These are phyloP conservation scores for Stagonosporopsis vannaccii DNA, from an alignment of 2,329 filamentous ascomycete species.

Conservation along the genomic window DNA sequence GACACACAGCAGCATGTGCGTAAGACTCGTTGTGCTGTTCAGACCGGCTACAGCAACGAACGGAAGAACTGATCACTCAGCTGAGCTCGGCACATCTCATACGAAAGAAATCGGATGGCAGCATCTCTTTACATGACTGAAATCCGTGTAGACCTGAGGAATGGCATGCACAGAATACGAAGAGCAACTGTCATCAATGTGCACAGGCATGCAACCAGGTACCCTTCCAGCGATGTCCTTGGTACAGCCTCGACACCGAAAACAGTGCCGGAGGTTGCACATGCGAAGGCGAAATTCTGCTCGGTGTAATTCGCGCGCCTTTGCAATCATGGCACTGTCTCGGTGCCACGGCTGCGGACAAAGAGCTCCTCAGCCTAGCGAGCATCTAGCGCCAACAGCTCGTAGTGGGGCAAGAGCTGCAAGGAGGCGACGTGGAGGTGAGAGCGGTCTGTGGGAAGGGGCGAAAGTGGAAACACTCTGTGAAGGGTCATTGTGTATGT, in stretches of 20 bases:
- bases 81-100: not conserved
- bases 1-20: not conserved
- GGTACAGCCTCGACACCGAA: not conserved
- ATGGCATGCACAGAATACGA: not conserved
- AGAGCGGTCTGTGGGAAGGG: not conserved
- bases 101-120: not conserved
- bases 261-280: not conserved
- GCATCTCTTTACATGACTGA: not conserved
- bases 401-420: conserved; percentile 3
- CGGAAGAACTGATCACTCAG: no score
- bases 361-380: conserved; percentile 19
- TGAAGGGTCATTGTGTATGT: not conserved
- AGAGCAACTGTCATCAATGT: not conserved
- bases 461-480: not conserved
- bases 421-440: conserved; percentile 7
- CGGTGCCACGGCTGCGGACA: conserved; percentile 10
- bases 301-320: not conserved
- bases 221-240: not conserved
- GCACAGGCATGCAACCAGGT: not conserved
- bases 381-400: conserved; percentile 15
- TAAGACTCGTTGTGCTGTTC: not conserved
- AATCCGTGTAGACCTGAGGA: not conserved
- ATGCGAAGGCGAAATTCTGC: not conserved
- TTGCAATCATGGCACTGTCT: conserved; percentile 6
- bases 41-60: not conserved